phyloP scores from a whole-genome alignment of 1,284 basidiomycete species.

The Pseudozyma sp. region DNA sequence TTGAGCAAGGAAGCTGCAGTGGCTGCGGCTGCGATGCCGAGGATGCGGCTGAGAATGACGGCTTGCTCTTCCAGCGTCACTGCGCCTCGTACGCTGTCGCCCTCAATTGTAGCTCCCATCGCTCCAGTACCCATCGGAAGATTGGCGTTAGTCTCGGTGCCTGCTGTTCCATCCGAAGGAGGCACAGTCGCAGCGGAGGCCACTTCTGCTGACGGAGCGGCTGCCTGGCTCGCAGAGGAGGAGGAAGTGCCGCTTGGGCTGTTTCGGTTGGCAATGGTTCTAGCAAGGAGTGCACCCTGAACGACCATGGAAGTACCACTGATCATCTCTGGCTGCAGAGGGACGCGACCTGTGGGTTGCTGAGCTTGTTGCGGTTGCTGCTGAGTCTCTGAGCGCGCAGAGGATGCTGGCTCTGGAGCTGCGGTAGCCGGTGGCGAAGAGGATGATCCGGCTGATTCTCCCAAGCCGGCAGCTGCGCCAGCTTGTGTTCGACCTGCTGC shows the following conservation, averaged over 20 bases:
- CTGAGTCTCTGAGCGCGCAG: slow-evolving; percentile 3
- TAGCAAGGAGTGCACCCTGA: slow-evolving; percentile 63
- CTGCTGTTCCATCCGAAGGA: background rate
- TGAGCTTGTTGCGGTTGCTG: slow-evolving; percentile 11
- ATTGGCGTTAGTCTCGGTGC: background rate
- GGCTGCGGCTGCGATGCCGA: slow-evolving; percentile 64
- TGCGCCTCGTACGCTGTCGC: slow-evolving; percentile 43
- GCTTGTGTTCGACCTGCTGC: slow-evolving; percentile 7
- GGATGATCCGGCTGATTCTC: background rate
- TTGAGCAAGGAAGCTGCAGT: slow-evolving; percentile 65
- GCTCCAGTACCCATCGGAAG: background rate
- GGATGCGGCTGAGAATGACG: slow-evolving; percentile 64
- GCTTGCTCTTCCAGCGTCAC: slow-evolving; percentile 66
- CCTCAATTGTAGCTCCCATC: slow-evolving; percentile 12
- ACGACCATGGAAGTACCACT: slow-evolving; percentile 66
- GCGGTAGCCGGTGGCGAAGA: background rate
- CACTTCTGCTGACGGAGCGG: background rate
- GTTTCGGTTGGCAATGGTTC: slow-evolving; percentile 33
- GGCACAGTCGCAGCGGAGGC: background rate
- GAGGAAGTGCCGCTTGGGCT: background rate
- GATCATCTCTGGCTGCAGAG: slow-evolving; percentile 42
- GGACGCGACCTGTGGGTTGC: slow-evolving; percentile 22
- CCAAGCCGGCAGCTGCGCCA: background rate
- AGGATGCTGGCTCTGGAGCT: background rate
- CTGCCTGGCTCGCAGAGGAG: slow-evolving; percentile 2